Conservation (phyloP, 176 grass and related monocot genomes). For the Oryza officinalis region DNA sequence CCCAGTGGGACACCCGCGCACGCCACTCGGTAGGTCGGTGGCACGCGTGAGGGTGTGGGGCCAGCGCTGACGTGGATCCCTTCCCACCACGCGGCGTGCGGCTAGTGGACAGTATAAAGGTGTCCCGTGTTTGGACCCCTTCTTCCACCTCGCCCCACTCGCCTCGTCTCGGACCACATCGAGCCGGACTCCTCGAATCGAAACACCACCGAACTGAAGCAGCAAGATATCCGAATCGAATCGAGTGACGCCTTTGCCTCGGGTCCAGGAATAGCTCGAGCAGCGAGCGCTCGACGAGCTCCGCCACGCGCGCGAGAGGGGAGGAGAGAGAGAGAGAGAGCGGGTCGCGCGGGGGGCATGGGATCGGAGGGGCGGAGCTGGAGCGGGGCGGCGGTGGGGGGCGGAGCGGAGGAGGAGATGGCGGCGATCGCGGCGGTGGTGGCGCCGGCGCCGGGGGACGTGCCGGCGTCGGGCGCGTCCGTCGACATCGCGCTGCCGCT, state of each 20-base stretch:
- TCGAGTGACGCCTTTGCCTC: no score
- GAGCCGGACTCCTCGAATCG: not conserved
- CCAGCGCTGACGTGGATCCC: not conserved
- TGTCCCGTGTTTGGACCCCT: conserved; percentile 10
- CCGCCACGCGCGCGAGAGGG: not conserved
- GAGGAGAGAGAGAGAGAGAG: not conserved
- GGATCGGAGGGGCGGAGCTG: conserved; percentile 52
- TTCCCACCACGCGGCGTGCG: conserved; percentile 3
- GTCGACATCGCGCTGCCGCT: conserved; percentile 84
- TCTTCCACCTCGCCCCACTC: not conserved
- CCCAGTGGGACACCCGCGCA: not conserved
- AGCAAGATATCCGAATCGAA: no score
- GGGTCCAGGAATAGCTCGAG: no score
- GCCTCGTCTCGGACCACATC: conserved; percentile 7
- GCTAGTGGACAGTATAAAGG: conserved; percentile 19
- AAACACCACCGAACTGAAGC: no score
- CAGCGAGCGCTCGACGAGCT: not conserved
- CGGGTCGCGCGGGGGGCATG: conserved; percentile 33
- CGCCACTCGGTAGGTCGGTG: not conserved
- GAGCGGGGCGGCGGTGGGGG: not conserved
- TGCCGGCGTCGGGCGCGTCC: conserved; percentile 49
- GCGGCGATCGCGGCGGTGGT: not conserved
- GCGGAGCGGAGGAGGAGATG: conserved; percentile 23
- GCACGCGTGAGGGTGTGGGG: not conserved
- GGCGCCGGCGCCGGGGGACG: conserved; percentile 23